Base-by-base conservation (phyloP, 768 basidiomycete genomes). In the Pisolithus marmoratus region DNA sequence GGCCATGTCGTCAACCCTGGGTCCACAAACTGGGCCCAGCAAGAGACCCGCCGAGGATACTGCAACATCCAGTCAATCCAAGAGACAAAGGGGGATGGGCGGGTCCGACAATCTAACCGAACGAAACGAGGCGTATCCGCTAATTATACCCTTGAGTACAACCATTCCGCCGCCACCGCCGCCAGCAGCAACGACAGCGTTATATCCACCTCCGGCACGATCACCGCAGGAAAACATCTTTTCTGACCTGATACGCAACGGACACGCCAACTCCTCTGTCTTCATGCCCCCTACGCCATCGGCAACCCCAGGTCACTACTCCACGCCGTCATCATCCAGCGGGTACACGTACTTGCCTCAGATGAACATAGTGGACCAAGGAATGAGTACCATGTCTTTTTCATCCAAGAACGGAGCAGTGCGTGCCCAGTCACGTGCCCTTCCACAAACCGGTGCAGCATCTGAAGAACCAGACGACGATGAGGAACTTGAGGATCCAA, bases 301-400 rank as follows among this genome's bases (percentile, higher is more conserved):
- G 2, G 62, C 65, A 42, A 67, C 73, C 26, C 59, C 77, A 36
- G 56, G 67, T 20, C 74, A 72, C 47, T 83, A 79, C 64, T 60
- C 74, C 43, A 60, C 77, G 4, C 63, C 70, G 26, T 63, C 73
- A n/a, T 44, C 63, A 0, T 59, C 65, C 12, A 68, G 60, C 47
- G 62, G 64, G 51, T 66, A 70, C 29, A 64, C 71, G 9, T 87
- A 83, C 60, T 73, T 87, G 55, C 69, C 83, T 6, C 72, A 75
- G 12, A 77, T 85, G 20, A 79, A 76, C 54, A 74, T 87, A 53
- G 71, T 84, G 46, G 85, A 87, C 23, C 65, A 78, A 38, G 65
- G 76, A 19, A 69, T 84, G 51, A 70, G 75, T 38, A 61, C 81
- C 1, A 68, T 84, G 50, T 67, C 83, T 14, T 82, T 78, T 44